These are phyloP conservation scores for Echeveria elegans DNA, from an alignment of 164 flowering plant genomes.

Conservation along the genomic window DNA sequence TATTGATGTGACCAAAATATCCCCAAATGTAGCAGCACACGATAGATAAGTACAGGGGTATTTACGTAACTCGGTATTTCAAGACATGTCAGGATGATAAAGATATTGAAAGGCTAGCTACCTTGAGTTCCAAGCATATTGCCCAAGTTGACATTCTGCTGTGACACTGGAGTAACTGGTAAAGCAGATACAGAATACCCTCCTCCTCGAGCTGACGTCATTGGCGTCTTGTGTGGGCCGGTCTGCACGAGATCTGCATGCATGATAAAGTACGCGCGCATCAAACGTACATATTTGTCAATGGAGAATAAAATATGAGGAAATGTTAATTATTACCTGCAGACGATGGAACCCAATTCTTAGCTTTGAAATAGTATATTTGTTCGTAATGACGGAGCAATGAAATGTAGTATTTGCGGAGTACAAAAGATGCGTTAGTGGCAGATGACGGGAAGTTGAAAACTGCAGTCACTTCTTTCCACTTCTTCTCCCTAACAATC, in stretches of 20 bases:
- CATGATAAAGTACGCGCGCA: background rate
- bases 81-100: background rate
- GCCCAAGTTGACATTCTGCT: background rate
- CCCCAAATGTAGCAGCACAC: no score
- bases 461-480: conserved; percentile 90
- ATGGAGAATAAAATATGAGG: background rate
- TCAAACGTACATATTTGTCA: background rate
- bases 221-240: conserved; percentile 4
- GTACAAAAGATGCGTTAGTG: conserved; percentile 90
- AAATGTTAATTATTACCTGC: conserved; percentile 30
- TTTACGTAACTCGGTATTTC: no score
- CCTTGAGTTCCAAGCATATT: conserved; percentile 2
- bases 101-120: background rate
- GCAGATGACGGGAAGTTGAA: conserved; percentile 92
- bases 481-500: conserved; percentile 64
- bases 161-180: conserved; percentile 1
- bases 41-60: no score
- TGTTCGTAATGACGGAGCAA: conserved; percentile 81
- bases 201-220: conserved; percentile 7
- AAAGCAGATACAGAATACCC: conserved; percentile 1
- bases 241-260: background rate
- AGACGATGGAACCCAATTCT: conserved; percentile 42
- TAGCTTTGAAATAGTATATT: conserved; percentile 63
- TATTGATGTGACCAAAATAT: no score
- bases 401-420: conserved; percentile 80